These are phyloP conservation scores for Pyrrhoderma noxium DNA, from an alignment of 1,284 basidiomycete species.

Conservation along the genomic window DNA sequence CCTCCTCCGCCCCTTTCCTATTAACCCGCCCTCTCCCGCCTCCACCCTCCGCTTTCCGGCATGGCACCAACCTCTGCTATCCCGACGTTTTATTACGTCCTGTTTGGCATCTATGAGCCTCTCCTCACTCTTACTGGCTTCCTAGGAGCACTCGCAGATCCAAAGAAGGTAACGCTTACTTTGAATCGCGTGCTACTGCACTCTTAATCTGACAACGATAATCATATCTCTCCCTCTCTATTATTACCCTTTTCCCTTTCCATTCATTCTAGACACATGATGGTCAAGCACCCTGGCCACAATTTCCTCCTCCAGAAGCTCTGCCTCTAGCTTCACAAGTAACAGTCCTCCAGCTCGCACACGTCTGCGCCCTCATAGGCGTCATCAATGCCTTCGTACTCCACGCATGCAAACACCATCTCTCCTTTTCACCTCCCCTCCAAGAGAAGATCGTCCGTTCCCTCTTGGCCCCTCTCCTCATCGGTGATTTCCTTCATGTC, in stretches of 20 bases:
- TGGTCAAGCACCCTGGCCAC: slow-evolving; percentile 64
- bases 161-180: slow-evolving; percentile 57
- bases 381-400: slow-evolving; percentile 62
- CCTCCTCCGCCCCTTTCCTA: no score
- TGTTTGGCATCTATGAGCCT: slow-evolving; percentile 69
- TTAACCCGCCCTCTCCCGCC: no score
- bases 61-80: slow-evolving; percentile 45
- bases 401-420: slow-evolving; percentile 48
- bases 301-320: slow-evolving; percentile 37
- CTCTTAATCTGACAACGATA: neutral
- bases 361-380: slow-evolving; percentile 67
- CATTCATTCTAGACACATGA: slow-evolving; percentile 49
- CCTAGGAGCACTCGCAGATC: slow-evolving; percentile 58
- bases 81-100: slow-evolving; percentile 60
- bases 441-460: slow-evolving; percentile 62
- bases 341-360: slow-evolving; percentile 60
- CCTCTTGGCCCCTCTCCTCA: slow-evolving; percentile 56
- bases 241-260: neutral
- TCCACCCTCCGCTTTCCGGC: neutral
- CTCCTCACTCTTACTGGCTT: slow-evolving; percentile 56
- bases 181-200: slow-evolving; percentile 22
- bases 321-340: slow-evolving; percentile 59
- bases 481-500: slow-evolving; percentile 61
- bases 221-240: slow-evolving; percentile 8
- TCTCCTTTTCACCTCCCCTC: slow-evolving; percentile 48